Conservation (phyloP, 164 flowering plant genomes). For the Nymphaea thermarum region DNA sequence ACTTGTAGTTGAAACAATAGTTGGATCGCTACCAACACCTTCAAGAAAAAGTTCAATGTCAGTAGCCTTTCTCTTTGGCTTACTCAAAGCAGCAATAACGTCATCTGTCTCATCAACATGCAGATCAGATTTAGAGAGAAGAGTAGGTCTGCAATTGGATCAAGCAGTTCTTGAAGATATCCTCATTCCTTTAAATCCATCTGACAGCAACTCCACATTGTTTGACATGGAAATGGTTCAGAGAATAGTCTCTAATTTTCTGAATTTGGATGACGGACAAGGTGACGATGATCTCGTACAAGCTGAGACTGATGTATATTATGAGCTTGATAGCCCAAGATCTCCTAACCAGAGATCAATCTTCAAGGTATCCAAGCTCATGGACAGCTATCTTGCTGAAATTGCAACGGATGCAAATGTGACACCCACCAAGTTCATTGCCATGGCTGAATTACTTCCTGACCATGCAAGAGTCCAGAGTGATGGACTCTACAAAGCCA, state of each 20-base stretch:
- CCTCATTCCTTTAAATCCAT: conserved; percentile 57
- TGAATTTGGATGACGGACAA: conserved; percentile 84
- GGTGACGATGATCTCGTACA: conserved; percentile 43
- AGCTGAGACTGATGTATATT: conserved; percentile 38
- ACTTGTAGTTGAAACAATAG: conserved; percentile 61
- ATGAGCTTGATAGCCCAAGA: conserved; percentile 68
- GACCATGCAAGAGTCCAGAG: conserved; percentile 77
- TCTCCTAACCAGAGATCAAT: conserved; percentile 90
- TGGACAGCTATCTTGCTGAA: conserved; percentile 87
- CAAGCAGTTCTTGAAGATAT: conserved; percentile 97
- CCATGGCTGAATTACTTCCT: conserved; percentile 82
- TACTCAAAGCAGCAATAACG: conserved; percentile 58
- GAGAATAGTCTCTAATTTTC: conserved; percentile 78
- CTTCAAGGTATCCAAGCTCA: conserved; percentile 70
- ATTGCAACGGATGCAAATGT: conserved; percentile 75
- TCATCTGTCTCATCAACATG: conserved; percentile 59
- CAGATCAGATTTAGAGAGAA: conserved; percentile 71
- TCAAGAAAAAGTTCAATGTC: conserved; percentile 87
- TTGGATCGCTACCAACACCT: conserved; percentile 63
- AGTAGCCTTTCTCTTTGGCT: conserved; percentile 78
- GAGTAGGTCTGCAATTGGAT: conserved; percentile 87
- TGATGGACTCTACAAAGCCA: conserved; percentile 88
- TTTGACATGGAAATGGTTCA: conserved; percentile 67
- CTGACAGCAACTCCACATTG: conserved; percentile 35
- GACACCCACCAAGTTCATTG: conserved; percentile 55